phyloP scores from a whole-genome alignment of 2,329 filamentous ascomycete species.

The Xylariaceae sp. region DNA sequence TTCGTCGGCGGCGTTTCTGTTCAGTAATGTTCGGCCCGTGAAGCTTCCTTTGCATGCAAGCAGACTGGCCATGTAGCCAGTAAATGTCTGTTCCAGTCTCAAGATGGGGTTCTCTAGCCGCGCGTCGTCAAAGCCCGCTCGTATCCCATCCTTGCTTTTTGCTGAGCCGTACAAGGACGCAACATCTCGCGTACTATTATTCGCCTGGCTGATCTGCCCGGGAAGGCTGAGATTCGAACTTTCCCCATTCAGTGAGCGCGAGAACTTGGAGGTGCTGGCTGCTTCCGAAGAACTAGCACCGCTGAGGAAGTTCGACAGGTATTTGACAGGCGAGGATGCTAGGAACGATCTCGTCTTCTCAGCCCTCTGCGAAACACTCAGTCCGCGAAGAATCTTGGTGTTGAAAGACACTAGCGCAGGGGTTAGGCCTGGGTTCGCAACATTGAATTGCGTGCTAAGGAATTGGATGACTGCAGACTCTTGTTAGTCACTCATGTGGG shows the following conservation, averaged over 20 bases:
- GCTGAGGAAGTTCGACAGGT: conserved; percentile 76
- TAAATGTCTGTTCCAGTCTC: conserved; percentile 77
- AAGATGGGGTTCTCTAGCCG: conserved; percentile 61
- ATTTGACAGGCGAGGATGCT: conserved; percentile 81
- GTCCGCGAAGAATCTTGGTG: conserved; percentile 66
- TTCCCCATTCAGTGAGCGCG: conserved; percentile 36
- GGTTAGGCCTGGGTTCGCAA: conserved; percentile 59
- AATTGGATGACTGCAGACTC: conserved; percentile 59
- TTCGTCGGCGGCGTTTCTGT: conserved; percentile 66
- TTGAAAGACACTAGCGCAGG: conserved; percentile 71
- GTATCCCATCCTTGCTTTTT: conserved; percentile 42
- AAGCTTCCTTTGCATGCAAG: conserved; percentile 84
- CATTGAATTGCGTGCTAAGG: conserved; percentile 63
- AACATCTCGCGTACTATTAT: conserved; percentile 41
- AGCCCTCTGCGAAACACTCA: conserved; percentile 58
- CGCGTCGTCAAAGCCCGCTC: conserved; percentile 44
- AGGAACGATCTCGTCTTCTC: conserved; percentile 66
- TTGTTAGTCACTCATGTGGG: conserved; percentile 30
- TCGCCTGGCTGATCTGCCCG: conserved; percentile 39
- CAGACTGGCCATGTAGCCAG: conserved; percentile 73
- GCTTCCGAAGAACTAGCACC: conserved; percentile 46
- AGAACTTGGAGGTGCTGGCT: conserved; percentile 37
- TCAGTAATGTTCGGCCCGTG: conserved; percentile 69
- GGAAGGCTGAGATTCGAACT: conserved; percentile 36
- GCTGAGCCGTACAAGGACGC: conserved; percentile 51